Base-by-base conservation (phyloP, 2,329 filamentous ascomycete species). In the Aspergillus floridensis region DNA sequence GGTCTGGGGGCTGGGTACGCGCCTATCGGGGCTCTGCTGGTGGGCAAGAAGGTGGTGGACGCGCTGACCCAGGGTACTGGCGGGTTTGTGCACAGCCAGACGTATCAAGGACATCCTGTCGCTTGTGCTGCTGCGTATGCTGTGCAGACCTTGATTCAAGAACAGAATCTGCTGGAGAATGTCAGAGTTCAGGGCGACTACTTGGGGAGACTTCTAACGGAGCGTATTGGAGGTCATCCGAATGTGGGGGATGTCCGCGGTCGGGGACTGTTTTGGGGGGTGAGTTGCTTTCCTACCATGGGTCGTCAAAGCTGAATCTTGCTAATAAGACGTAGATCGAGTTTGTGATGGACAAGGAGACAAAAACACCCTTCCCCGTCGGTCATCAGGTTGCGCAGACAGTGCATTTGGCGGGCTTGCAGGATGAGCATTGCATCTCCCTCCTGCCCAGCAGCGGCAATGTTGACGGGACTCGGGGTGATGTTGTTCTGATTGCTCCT, bases 401-500 rank as follows among this genome's bases (percentile, higher is more conserved):
- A 5, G 72, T 88, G 2, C 81, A 83, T 61, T 78, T 84, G 51
- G 78, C 78, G 63, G 84, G 82, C 1, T 60, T 77, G 56, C 68
- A 74, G 8, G 67, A 74, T 4, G 70, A 67, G 19, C 68, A 82
- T 66, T 79, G 78, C 57, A 83, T 89, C 62, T 81, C 81, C 2
- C 68, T 91, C 2, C 91, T 91, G 68, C 85, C 86, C 1, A 87
- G 87, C 0, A 76, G 77, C 0, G 88, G 88, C 1, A 86, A 85
- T 0, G 83, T 79, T 0, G 86, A 90, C 48, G 79, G 82, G 1
- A 69, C 71, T n/a, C 70, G 70, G 1, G 89, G 89, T 8, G 90
- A 93, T 67, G 88, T 91, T 70, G 77, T 91, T 41, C 79, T 92
- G 26, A 67, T 93, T 11, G 84, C 88, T 1, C 90, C 90, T 5